phyloP scores from a whole-genome alignment of 331 rosid species.

The Saraca asoca region DNA sequence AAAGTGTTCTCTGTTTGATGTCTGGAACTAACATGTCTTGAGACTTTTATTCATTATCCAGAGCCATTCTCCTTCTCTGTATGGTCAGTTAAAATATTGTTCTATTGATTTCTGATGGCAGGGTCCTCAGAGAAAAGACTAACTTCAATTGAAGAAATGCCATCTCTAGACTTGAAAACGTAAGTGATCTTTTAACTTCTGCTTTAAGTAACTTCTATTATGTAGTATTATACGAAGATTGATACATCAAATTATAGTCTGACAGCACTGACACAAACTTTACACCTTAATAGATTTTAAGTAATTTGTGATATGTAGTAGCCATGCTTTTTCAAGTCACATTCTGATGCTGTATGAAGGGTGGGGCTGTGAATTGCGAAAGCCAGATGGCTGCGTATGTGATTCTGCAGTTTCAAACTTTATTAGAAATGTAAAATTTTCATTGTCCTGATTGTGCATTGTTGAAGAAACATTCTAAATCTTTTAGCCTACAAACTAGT shows the following conservation, averaged over 20 bases:
- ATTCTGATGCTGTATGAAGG: background rate
- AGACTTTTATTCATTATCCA: constrained; percentile 14
- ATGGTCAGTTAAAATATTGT: constrained; percentile 28
- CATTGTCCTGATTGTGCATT: no score
- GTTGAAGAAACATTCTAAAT: no score
- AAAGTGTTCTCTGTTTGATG: constrained; percentile 29
- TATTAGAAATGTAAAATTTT: no score
- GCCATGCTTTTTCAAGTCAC: background rate
- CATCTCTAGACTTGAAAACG: constrained; percentile 92
- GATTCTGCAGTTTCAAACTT: no score
- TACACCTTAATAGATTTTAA: constrained; percentile 7
- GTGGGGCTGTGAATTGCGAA: background rate
- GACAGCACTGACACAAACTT: constrained; percentile 13
- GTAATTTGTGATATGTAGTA: background rate
- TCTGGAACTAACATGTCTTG: constrained; percentile 22
- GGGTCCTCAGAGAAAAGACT: constrained; percentile 69
- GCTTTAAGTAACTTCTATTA: constrained; percentile 21
- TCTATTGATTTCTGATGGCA: constrained; percentile 47
- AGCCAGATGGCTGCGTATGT: no score
- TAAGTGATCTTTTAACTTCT: constrained; percentile 42
- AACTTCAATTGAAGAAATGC: constrained; percentile 68
- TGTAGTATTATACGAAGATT: constrained; percentile 8
- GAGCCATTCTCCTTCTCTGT: constrained; percentile 30
- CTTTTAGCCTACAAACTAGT: no score
- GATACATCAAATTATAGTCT: constrained; percentile 17